A percentile compares a stretch with the other conserved stretches of the same genome.
Conservation (phyloP, 2,329 filamentous ascomycete genomes). For the Passalora sequoiae region DNA sequence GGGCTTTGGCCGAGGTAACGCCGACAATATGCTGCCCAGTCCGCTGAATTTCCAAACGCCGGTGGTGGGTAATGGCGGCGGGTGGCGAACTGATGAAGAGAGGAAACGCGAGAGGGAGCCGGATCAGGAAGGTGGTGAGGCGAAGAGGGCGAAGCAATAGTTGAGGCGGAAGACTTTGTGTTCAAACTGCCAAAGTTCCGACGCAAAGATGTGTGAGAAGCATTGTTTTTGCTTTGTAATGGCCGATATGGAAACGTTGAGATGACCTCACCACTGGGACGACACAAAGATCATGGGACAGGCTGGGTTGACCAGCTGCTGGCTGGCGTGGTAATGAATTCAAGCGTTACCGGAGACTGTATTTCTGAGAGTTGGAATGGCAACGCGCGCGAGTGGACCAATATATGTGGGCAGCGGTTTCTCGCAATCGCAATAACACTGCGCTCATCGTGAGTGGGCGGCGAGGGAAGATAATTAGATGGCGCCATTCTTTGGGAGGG, state of each 20-base stretch:
- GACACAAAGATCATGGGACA: too few species aligned
- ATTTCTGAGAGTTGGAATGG: too few species aligned
- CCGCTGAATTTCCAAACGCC: conserved; percentile 92
- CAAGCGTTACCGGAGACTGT: too few species aligned
- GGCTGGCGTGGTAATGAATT: too few species aligned
- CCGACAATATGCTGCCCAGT: conserved; percentile 75
- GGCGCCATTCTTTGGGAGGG: neutral
- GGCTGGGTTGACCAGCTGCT: too few species aligned
- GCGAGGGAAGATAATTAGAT: neutral
- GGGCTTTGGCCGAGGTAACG: conserved; percentile 60
- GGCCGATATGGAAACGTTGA: too few species aligned
- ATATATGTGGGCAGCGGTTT: neutral
- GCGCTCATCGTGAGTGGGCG: neutral
- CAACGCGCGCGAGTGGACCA: too few species aligned
- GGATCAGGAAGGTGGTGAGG: conserved; percentile 22
- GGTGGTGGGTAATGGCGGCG: conserved; percentile 39
- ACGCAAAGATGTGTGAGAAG: neutral
- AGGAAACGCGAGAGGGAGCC: conserved; percentile 25
- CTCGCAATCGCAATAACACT: neutral
- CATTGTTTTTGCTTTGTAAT: neutral
- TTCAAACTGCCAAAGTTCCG: neutral
- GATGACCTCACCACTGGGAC: too few species aligned
- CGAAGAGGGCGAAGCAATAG: conserved; percentile 22
- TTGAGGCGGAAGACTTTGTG: neutral
- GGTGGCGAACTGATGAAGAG: conserved; percentile 38